Percentiles rank a stretch among this genome's conserved stretches.
Evolutionary conservation across 352 stramenopile species (phyloP).

Genomic region (Phytopythium boreale): DNA sequence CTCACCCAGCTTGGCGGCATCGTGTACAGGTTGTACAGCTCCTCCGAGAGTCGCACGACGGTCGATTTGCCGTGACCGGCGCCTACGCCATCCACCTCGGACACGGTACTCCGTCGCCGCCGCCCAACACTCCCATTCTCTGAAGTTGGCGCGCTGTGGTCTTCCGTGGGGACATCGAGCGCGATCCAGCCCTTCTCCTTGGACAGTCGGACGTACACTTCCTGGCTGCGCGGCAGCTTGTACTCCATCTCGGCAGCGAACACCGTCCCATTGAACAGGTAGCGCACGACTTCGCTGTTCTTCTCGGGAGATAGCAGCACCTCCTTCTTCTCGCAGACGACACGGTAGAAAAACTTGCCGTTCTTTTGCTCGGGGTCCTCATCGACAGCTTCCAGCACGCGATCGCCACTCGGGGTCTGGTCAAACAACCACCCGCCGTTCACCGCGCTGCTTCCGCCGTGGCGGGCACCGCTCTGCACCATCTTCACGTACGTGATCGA

Average conservation of each 20-base stretch:
- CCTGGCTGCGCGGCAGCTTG: slow-evolving; percentile 63
- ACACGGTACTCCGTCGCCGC: slow-evolving; percentile 5
- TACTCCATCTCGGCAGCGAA: slow-evolving; percentile 82
- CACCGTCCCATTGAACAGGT: slow-evolving; percentile 64
- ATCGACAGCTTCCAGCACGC: slow-evolving; percentile 65
- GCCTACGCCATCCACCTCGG: slow-evolving; percentile 2
- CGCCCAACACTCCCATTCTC: neutral
- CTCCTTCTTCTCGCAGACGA: slow-evolving; percentile 64
- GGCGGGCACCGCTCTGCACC: slow-evolving; percentile 38
- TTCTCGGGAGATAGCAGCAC: slow-evolving; percentile 72
- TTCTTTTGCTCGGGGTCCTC: slow-evolving; percentile 78
- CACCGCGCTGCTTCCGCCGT: slow-evolving; percentile 26
- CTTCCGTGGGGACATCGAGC: slow-evolving; percentile 29
- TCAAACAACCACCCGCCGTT: slow-evolving; percentile 71
- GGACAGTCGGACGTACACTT: slow-evolving; percentile 67
- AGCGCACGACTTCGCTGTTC: slow-evolving; percentile 62
- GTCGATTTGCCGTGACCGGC: slow-evolving; percentile 17
- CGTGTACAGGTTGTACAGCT: slow-evolving; percentile 74
- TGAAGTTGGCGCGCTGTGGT: neutral
- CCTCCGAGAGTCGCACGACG: slow-evolving; percentile 66
- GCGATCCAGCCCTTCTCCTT: slow-evolving; percentile 81
- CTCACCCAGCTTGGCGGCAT: slow-evolving; percentile 80
- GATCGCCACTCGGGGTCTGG: slow-evolving; percentile 56
- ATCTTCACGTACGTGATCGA: slow-evolving; percentile 83
- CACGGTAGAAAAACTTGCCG: slow-evolving; percentile 80